These are phyloP conservation scores for Diversispora eburnea DNA, from an alignment of 192 early-diverging fungal genomes.

Conservation along the genomic window DNA sequence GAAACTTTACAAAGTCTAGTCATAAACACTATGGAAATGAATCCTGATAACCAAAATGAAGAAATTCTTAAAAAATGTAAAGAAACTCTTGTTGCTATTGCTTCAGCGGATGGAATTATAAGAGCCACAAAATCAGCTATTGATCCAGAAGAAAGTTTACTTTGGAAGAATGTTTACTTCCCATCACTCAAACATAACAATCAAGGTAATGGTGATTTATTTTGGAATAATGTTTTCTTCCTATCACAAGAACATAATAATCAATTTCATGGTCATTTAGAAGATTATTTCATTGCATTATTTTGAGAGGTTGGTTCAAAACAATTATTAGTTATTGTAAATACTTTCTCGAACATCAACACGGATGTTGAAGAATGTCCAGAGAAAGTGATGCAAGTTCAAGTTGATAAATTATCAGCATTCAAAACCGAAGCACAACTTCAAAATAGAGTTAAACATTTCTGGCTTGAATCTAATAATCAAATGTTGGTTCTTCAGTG, in stretches of 20 bases:
- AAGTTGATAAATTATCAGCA: conserved; percentile 17
- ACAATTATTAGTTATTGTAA: neutral
- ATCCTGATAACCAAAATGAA: neutral
- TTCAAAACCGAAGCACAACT: conserved; percentile 23
- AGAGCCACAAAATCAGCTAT: conserved; percentile 9
- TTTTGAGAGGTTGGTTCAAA: neutral
- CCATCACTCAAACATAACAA: too few species aligned
- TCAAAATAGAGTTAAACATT: conserved; percentile 14
- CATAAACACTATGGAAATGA: neutral
- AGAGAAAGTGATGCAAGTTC: neutral
- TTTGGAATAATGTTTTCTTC: too few species aligned
- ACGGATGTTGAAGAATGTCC: conserved; percentile 14
- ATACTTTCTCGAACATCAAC: neutral
- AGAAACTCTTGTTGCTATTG: conserved; percentile 5
- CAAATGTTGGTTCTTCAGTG: conserved; percentile 22
- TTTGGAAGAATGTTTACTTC: conserved; percentile 17
- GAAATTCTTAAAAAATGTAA: conserved; percentile 13
- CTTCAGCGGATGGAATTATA: conserved; percentile 23
- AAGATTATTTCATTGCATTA: conserved; percentile 8
- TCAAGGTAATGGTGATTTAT: too few species aligned
- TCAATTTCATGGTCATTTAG: conserved; percentile 16
- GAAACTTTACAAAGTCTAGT: conserved; percentile 26
- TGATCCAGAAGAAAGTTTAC: neutral
- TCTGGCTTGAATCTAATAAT: conserved; percentile 21
- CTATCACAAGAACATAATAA: neutral